Evolutionary conservation across 1,139 yeast species (phyloP).

Genomic region (Zygoascus meyerae): DNA sequence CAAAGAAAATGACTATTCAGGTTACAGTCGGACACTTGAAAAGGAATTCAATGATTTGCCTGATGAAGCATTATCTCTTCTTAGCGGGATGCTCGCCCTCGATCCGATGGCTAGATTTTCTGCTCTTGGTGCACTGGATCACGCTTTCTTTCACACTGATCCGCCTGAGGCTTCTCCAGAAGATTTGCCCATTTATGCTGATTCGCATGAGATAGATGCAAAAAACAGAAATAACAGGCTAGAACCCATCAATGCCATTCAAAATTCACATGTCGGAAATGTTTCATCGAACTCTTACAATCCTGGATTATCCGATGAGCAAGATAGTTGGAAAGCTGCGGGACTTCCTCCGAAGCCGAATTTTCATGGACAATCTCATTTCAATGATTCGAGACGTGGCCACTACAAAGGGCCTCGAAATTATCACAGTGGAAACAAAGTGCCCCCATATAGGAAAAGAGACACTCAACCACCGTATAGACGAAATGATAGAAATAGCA

Average conservation of each 20-base stretch:
- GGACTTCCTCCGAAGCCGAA: slow-evolving; percentile 9
- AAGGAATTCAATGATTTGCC: slow-evolving; percentile 39
- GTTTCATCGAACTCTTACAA: slow-evolving; percentile 7
- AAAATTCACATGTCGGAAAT: slow-evolving; percentile 4
- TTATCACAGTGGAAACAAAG: background rate
- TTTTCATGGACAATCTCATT: slow-evolving; percentile 1
- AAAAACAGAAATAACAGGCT: slow-evolving; percentile 11
- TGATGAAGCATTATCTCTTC: slow-evolving; percentile 30
- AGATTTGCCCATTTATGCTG: slow-evolving; percentile 67
- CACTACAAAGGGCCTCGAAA: background rate
- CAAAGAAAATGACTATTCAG: slow-evolving; percentile 33
- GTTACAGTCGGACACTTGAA: slow-evolving; percentile 52
- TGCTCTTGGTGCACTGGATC: slow-evolving; percentile 70
- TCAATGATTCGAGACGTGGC: background rate
- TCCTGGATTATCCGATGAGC: background rate
- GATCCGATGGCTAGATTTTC: slow-evolving; percentile 72
- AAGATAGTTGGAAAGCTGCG: background rate
- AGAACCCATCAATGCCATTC: slow-evolving; percentile 4
- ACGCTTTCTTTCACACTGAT: slow-evolving; percentile 56
- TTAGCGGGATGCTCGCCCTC: slow-evolving; percentile 33
- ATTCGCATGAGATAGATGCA: slow-evolving; percentile 73
- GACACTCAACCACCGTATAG: slow-evolving; percentile 5
- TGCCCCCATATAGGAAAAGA: slow-evolving; percentile 10
- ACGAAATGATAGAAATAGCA: background rate
- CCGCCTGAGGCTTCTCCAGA: slow-evolving; percentile 56